Base-by-base conservation (phyloP, 2,329 filamentous ascomycete genomes). In the Rhinocladiella similis region DNA sequence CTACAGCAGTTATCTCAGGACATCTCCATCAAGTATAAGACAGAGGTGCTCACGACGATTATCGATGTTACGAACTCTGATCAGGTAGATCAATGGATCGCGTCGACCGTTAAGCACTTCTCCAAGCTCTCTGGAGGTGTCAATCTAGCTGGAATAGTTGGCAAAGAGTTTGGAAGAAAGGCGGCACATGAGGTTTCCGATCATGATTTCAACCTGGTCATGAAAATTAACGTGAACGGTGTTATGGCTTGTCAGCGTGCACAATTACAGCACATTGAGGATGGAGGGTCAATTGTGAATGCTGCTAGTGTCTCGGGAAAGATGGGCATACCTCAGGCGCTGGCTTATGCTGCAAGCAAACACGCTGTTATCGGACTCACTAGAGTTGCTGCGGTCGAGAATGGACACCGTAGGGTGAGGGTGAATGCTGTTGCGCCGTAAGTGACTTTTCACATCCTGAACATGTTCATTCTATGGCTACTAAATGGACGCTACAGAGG, bases 351-450 rank as follows among this genome's bases (percentile, higher is more conserved):
- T 5, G 67, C 70, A 2, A 68, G 71, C 3, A 79, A 78, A 58
- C 76, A 74, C 59, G 76, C 68, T 4, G 59, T 78, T 6, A 66
- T 78, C 5, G 76, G 74, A 2, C 66, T 78, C 52, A 77, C 75
- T 7, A 76, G 76, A 47, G 57, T 65, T 50, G 71, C 70, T 3
- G 67, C 71, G 3, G 66, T 60, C 12, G 70, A 73, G 50, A 66
- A 64, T 25, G 71, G 68, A 0, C 53, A 61, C 14, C 60, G 61
- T 3, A 64, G 64, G 3, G 72, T 75, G 19, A 63, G 72, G 33
- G 69, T 74, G 13, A 75, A 74, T 47, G 66, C 68, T 1, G 33
- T 61, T 41, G 58, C 58, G 1, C 58, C 58, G 57, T 60, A 33
- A 54, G 57, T 53, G 5, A 4, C 29, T 9, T 9, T 33, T 33